A percentile compares a stretch with the other conserved stretches of the same genome.
phyloP scores from a whole-genome alignment of 257 asterid species.

The Solanum pimpinellifolium region DNA sequence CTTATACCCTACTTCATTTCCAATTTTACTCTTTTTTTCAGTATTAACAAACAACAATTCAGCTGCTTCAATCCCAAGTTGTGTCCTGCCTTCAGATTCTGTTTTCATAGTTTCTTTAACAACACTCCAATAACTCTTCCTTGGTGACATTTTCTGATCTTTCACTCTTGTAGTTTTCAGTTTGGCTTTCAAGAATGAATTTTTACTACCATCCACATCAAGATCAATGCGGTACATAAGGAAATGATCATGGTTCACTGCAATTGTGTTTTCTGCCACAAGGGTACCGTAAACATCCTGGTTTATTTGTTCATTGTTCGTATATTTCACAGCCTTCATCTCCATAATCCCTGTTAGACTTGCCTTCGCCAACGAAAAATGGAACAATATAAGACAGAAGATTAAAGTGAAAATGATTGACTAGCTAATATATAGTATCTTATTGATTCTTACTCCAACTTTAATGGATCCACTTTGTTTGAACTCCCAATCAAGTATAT shows the following conservation, averaged over 20 bases:
- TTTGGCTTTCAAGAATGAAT: conserved; percentile 43
- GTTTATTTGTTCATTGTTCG: conserved; percentile 6
- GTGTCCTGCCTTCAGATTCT: too few species aligned
- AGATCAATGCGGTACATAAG: conserved; percentile 47
- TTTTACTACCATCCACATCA: conserved; percentile 44
- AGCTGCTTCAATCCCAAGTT: too few species aligned
- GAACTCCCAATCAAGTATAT: conserved; percentile 72
- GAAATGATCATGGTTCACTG: conserved; percentile 53
- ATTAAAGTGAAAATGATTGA: neutral
- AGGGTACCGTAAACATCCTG: conserved; percentile 34
- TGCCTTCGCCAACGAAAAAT: conserved; percentile 21
- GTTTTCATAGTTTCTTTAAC: too few species aligned
- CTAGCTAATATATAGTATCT: neutral
- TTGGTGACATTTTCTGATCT: conserved; percentile 17
- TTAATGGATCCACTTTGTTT: conserved; percentile 60
- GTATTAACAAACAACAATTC: too few species aligned
- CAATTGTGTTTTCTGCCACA: conserved; percentile 43
- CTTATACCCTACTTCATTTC: too few species aligned
- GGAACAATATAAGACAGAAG: neutral
- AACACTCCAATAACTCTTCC: conserved; percentile 25
- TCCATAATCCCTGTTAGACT: conserved; percentile 42
- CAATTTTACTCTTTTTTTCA: too few species aligned
- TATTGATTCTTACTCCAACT: conserved; percentile 38
- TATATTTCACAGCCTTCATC: conserved; percentile 39
- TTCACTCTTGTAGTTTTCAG: conserved; percentile 15